These are phyloP conservation scores for Pleurotus cornucopiae DNA, from an alignment of 768 basidiomycete species.

Conservation along the genomic window DNA sequence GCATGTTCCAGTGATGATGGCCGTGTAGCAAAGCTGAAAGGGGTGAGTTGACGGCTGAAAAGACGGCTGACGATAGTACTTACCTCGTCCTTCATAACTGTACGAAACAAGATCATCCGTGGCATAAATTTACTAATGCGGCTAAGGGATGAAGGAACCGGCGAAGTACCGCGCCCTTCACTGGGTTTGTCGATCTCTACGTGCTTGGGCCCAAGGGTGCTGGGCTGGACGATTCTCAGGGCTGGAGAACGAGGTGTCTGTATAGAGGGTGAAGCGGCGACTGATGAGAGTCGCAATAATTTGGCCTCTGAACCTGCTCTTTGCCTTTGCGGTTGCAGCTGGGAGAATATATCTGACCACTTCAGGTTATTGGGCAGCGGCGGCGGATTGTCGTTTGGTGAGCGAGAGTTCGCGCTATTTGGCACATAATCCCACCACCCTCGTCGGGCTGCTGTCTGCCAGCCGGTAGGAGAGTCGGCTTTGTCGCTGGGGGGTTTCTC, in stretches of 20 bases:
- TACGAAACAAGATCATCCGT: slow-evolving; percentile 47
- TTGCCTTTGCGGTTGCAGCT: neutral
- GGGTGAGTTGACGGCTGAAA: too few species aligned
- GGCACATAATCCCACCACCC: slow-evolving; percentile 59
- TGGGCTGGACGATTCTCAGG: slow-evolving; percentile 12
- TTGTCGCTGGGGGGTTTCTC: slow-evolving; percentile 33
- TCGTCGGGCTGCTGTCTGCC: slow-evolving; percentile 23
- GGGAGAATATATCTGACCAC: neutral
- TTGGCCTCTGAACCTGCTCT: slow-evolving; percentile 3
- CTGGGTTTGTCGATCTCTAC: slow-evolving; percentile 2
- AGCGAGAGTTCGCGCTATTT: slow-evolving; percentile 8
- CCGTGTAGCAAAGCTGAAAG: slow-evolving; percentile 48
- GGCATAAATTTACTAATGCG: slow-evolving; percentile 46
- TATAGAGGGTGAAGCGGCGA: slow-evolving; percentile 1
- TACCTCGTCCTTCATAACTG: slow-evolving; percentile 64
- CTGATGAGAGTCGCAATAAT: neutral
- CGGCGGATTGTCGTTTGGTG: slow-evolving; percentile 3
- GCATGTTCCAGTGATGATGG: slow-evolving; percentile 45
- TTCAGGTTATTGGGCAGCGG: neutral
- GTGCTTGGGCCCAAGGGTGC: neutral
- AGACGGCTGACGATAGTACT: slow-evolving; percentile 10
- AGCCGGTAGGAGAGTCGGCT: slow-evolving; percentile 19
- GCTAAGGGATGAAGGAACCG: slow-evolving; percentile 30
- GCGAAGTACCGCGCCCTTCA: slow-evolving; percentile 15
- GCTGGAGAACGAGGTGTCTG: slow-evolving; percentile 12